phyloP scores from a whole-genome alignment of 805 yeast species.

The Metschnikowia noctiluminum region DNA sequence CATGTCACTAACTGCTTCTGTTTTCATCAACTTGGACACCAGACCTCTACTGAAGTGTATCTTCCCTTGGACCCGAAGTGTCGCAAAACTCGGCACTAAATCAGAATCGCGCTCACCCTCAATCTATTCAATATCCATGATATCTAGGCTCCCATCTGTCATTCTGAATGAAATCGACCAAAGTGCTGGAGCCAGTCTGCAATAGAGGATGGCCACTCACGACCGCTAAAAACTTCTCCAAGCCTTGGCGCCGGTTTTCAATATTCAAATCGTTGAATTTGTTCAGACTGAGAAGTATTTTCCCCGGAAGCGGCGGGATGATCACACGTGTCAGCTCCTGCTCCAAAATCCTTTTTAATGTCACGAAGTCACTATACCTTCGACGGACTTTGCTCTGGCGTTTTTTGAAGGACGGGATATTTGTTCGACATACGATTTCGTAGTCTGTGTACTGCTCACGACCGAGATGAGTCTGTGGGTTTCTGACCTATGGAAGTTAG shows the following conservation, averaged over 20 bases:
- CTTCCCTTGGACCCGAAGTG: too few relatives aligned
- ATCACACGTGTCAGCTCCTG: conserved; percentile 75
- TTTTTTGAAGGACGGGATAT: conserved; percentile 80
- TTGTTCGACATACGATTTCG: conserved; percentile 84
- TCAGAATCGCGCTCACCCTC: too few relatives aligned
- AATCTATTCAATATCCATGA: conserved; percentile 14
- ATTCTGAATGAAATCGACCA: conserved; percentile 83
- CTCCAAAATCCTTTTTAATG: conserved; percentile 68
- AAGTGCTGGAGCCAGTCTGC: conserved; percentile 77
- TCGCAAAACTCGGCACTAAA: too few relatives aligned
- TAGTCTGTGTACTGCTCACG: conserved; percentile 83
- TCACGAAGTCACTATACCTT: conserved; percentile 86
- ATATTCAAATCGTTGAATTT: conserved; percentile 80
- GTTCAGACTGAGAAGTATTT: conserved; percentile 60
- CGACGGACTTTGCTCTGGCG: conserved; percentile 69
- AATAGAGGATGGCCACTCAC: conserved; percentile 93
- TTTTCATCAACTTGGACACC: too few relatives aligned
- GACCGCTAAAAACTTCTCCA: conserved; percentile 69
- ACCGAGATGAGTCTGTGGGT: conserved; percentile 73
- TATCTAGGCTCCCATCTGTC: conserved; percentile 60
- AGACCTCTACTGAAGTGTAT: too few relatives aligned
- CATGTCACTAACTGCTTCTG: too few relatives aligned
- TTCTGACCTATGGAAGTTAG: conserved; percentile 38
- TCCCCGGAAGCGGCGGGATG: conserved; percentile 90
- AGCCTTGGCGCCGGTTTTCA: conserved; percentile 77